Conservation (phyloP, 441 rosid species). For the Syzygium malaccense region DNA sequence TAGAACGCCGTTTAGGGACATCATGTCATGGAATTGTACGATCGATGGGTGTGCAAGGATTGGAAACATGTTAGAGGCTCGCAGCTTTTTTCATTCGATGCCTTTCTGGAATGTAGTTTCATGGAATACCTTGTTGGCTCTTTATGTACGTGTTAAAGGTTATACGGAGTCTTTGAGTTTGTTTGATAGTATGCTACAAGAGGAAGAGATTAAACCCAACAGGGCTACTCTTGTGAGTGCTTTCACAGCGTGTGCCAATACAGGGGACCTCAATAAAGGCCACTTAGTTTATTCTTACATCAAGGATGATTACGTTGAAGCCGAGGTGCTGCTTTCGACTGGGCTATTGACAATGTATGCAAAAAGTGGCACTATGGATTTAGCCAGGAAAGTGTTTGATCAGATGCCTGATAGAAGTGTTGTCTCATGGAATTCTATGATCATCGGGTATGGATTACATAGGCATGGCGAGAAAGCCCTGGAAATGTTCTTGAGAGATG, state of each 20-base stretch:
- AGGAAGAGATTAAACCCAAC: not conserved
- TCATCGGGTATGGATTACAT: conserved; percentile 21
- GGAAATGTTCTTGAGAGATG: conserved; percentile 16
- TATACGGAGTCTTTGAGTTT: conserved; percentile 1
- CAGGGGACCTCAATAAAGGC: conserved; percentile 22
- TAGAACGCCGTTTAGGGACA: conserved; percentile 29
- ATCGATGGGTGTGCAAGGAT: conserved; percentile 19
- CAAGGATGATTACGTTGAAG: not conserved
- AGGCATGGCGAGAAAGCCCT: conserved; percentile 18
- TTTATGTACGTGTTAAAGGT: conserved; percentile 17
- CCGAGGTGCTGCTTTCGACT: not conserved
- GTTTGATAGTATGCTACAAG: conserved; percentile 7
- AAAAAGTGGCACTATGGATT: conserved; percentile 14
- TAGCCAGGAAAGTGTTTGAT: conserved; percentile 20
- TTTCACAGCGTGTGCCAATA: not conserved
- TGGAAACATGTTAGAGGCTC: conserved; percentile 26
- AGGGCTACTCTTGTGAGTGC: not conserved
- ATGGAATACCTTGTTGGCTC: conserved; percentile 22
- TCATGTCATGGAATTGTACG: conserved; percentile 27
- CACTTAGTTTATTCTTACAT: not conserved
- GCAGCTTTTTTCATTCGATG: conserved; percentile 17
- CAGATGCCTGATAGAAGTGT: conserved; percentile 22
- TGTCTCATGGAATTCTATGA: conserved; percentile 23
- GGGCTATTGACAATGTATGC: not conserved
- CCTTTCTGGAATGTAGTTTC: conserved; percentile 17